Conservation (phyloP, 805 yeast species). For the Cyberlindnera xishuangbannaensis region DNA sequence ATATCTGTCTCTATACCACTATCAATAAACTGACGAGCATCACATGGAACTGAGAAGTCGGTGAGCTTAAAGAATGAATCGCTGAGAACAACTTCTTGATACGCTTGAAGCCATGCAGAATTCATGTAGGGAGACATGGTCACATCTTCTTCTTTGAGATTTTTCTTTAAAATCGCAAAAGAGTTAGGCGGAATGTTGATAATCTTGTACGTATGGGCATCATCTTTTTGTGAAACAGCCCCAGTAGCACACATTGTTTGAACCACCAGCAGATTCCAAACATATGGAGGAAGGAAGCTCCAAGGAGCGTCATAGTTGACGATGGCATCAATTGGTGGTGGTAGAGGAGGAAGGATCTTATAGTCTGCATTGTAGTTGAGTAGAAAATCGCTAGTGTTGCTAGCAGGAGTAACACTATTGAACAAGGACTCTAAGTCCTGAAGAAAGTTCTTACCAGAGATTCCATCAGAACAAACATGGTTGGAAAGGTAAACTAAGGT, state of each 20-base stretch:
- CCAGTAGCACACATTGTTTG: conserved; percentile 1
- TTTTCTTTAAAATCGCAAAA: neutral
- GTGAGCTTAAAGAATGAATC: conserved; percentile 7
- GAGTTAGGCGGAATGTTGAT: conserved; percentile 8
- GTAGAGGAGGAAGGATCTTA: conserved; percentile 9
- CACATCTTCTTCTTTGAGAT: conserved; percentile 1
- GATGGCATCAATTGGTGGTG: conserved; percentile 14
- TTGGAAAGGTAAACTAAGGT: conserved; percentile 18
- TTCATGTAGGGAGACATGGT: conserved; percentile 19
- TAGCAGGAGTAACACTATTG: conserved; percentile 1
- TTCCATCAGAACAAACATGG: conserved; percentile 21
- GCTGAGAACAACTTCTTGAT: conserved; percentile 1
- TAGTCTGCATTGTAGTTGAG: conserved; percentile 12
- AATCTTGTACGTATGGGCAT: conserved; percentile 9
- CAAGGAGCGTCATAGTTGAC: conserved; percentile 14
- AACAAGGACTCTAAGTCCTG: conserved; percentile 10
- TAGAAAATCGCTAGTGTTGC: conserved; percentile 1
- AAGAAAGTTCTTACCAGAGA: conserved; percentile 12
- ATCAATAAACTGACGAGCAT: conserved; percentile 16
- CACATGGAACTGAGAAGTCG: conserved; percentile 17
- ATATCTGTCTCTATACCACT: conserved; percentile 5
- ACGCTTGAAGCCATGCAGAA: conserved; percentile 17
- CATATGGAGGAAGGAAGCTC: conserved; percentile 8
- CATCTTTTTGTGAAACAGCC: conserved; percentile 2
- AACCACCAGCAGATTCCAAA: conserved; percentile 7